Conservation (phyloP, 805 yeast genomes). For the Wickerhamomyces hampshirensis region DNA sequence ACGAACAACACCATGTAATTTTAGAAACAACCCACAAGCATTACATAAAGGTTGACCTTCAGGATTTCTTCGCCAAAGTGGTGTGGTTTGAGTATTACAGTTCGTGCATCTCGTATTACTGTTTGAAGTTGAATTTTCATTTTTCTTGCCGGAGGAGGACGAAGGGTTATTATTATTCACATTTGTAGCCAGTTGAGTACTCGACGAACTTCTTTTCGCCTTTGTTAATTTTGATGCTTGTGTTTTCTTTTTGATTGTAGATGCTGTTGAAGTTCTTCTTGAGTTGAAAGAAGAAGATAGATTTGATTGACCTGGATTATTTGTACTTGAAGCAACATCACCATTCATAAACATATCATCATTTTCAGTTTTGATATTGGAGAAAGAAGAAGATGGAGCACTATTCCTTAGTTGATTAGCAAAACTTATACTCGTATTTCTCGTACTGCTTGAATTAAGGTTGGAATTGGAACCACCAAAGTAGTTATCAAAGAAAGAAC, state of each 20-base stretch:
- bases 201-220: slow-evolving; percentile 18
- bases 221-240: slow-evolving; percentile 17
- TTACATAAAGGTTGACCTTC: slow-evolving; percentile 92
- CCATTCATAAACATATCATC: slow-evolving; percentile 10
- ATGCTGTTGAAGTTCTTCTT: slow-evolving; percentile 17
- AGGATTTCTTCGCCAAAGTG: slow-evolving; percentile 91
- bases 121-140: slow-evolving; percentile 11
- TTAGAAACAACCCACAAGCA: slow-evolving; percentile 92
- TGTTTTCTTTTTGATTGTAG: slow-evolving; percentile 23
- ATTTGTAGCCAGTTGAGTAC: slow-evolving; percentile 13
- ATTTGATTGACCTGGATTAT: slow-evolving; percentile 6
- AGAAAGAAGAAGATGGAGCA: slow-evolving; percentile 15
- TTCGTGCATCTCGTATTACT: slow-evolving; percentile 57
- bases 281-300: slow-evolving; percentile 19
- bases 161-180: slow-evolving; percentile 5
- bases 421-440: slow-evolving; percentile 15
- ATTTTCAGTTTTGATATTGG: slow-evolving; percentile 6
- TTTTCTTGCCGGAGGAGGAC: slow-evolving; percentile 2
- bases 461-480: slow-evolving; percentile 11
- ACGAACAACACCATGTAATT: slow-evolving; percentile 91
- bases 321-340: neutral
- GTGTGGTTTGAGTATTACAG: slow-evolving; percentile 90
- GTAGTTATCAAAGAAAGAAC: slow-evolving; percentile 23
- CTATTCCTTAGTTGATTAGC: slow-evolving; percentile 22
- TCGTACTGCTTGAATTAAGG: neutral